phyloP scores from a whole-genome alignment of 306 rosid species.

The Pyrus pyrifolia region DNA sequence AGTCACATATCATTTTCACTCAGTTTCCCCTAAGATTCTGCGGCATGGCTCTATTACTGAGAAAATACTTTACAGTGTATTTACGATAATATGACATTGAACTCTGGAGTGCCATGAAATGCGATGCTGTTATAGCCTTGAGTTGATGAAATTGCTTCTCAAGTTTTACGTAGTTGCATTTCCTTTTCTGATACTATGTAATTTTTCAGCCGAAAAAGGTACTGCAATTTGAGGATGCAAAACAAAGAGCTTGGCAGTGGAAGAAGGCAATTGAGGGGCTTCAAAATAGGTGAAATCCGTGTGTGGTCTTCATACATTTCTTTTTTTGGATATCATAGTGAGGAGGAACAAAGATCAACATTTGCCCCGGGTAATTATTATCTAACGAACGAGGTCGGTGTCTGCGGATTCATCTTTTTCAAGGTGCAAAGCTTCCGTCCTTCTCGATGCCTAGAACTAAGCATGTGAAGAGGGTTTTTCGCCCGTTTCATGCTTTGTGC shows the following conservation, averaged over 20 bases:
- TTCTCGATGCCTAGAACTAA: constrained; percentile 26
- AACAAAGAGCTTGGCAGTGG: constrained; percentile 93
- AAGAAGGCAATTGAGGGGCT: constrained; percentile 97
- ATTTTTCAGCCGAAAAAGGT: constrained; percentile 87
- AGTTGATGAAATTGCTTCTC: neutral
- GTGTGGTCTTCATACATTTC: constrained; percentile 28
- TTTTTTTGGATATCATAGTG: constrained; percentile 27
- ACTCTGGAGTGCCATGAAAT: neutral
- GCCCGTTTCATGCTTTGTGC: constrained; percentile 24
- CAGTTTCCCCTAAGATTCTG: neutral
- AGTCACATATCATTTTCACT: neutral
- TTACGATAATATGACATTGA: neutral
- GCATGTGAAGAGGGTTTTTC: constrained; percentile 12
- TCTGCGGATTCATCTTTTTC: constrained; percentile 28
- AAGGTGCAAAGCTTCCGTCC: constrained; percentile 22
- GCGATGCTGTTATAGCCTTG: neutral
- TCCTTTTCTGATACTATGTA: constrained; percentile 11
- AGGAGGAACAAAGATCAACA: constrained; percentile 29
- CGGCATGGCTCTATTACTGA: neutral
- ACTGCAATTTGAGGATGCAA: constrained; percentile 77
- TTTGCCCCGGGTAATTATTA: constrained; percentile 25
- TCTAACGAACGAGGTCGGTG: constrained; percentile 34
- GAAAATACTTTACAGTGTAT: neutral
- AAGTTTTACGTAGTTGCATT: neutral
- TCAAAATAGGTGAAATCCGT: constrained; percentile 71